Conservation (phyloP, 176 grass and related monocot species). For the Areca catechu region DNA sequence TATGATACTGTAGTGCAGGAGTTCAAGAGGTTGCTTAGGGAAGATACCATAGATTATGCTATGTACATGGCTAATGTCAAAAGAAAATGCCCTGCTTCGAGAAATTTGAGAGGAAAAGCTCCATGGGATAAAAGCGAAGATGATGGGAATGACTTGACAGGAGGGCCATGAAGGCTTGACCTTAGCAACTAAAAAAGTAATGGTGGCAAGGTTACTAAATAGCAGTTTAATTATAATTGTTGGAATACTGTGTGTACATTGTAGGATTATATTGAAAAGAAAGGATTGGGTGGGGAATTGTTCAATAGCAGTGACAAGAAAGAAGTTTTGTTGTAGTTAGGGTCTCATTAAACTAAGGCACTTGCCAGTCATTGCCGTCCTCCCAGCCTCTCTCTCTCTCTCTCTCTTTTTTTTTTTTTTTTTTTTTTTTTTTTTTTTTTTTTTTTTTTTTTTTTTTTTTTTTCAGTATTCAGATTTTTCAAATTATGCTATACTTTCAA, state of each 20-base stretch:
- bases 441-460: too few relatives aligned
- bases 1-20: slow-evolving; percentile 37
- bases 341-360: slow-evolving; percentile 1
- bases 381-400: too few relatives aligned
- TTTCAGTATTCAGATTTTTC: too few relatives aligned
- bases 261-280: slow-evolving; percentile 15
- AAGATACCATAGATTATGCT: slow-evolving; percentile 84
- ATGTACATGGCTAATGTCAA: slow-evolving; percentile 41
- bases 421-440: too few relatives aligned
- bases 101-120: slow-evolving; percentile 51
- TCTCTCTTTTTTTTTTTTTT: too few relatives aligned
- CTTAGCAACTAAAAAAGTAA: slow-evolving; percentile 45
- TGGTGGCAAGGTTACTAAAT: slow-evolving; percentile 59
- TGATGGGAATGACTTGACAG: slow-evolving; percentile 43
- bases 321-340: slow-evolving; percentile 9
- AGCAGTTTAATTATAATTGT: slow-evolving; percentile 53
- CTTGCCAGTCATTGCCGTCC: too few relatives aligned
- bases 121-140: slow-evolving; percentile 17
- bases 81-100: slow-evolving; percentile 64
- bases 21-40: slow-evolving; percentile 73
- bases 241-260: slow-evolving; percentile 57
- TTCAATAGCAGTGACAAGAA: slow-evolving; percentile 13
- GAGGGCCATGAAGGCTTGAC: slow-evolving; percentile 58
- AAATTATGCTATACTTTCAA: too few relatives aligned
- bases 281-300: neutral